phyloP scores from a whole-genome alignment of 441 rosid species.

The Aleurites moluccanus region DNA sequence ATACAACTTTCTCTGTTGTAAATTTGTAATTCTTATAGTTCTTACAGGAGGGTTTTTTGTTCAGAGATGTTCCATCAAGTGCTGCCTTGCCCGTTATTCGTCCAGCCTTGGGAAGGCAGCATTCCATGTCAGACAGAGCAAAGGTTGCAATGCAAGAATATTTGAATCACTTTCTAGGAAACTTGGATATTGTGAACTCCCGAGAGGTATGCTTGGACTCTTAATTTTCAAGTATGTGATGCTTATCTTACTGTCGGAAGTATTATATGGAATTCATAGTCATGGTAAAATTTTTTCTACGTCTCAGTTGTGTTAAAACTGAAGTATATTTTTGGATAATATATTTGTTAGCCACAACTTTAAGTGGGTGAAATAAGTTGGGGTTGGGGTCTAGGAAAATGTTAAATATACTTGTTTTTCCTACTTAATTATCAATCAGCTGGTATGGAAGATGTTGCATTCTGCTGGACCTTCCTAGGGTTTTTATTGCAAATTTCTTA shows the following conservation, averaged over 20 bases:
- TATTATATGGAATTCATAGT: neutral
- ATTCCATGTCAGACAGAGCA: constrained; percentile 87
- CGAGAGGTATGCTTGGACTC: constrained; percentile 73
- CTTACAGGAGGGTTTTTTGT: constrained; percentile 47
- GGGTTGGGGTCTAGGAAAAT: neutral
- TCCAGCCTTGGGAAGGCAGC: constrained; percentile 90
- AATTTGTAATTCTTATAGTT: constrained; percentile 21
- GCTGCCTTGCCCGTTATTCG: constrained; percentile 96
- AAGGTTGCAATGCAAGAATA: constrained; percentile 98
- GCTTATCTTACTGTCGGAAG: neutral
- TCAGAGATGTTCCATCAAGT: constrained; percentile 97
- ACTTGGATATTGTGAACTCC: constrained; percentile 93
- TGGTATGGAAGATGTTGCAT: neutral
- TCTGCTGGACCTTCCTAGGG: neutral
- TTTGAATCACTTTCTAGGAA: constrained; percentile 90
- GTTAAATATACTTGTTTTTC: neutral
- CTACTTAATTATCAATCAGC: neutral
- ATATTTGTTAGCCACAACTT: neutral
- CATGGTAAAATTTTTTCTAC: neutral
- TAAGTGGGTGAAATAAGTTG: neutral
- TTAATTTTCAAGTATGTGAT: neutral
- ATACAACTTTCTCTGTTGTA: constrained; percentile 9
- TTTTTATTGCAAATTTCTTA: neutral
- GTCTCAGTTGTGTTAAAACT: neutral
- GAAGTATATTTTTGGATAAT: neutral